Base-by-base conservation (phyloP, 768 basidiomycete species). In the Termitomyces sp. region DNA sequence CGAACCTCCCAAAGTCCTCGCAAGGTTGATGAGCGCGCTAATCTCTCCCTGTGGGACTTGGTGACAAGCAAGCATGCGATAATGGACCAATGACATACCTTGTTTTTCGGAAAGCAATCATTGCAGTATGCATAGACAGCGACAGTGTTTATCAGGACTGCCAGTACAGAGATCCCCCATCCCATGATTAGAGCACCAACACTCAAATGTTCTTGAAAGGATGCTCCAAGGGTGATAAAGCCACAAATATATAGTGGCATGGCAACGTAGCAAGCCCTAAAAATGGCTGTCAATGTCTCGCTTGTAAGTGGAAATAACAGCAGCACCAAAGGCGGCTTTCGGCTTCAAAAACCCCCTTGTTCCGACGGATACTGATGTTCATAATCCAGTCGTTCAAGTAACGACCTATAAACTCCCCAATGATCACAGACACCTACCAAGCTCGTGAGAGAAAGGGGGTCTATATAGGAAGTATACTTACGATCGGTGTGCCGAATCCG, bases 101-200 rank as follows among this genome's bases (percentile, higher is more conserved):
- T 76, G 35, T 77, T 71, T 42, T 68, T 75, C 3, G 81, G 81
- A 75, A 83, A 83, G 63, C 77, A 79, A 66, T 83, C 78, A 60
- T 80, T 81, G 59, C 75, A 76, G 60, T 82, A 82, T 11, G 81
- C 80, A 77, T 82, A 84, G 49, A 83, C 76, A 4, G 81, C 80
- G 49, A 83, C 82, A 0, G 84, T 85, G 67, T 77, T 79, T 58
- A 85, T 75, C 77, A 85, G 79, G 55, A 81, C 71, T 0, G 79
- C 74, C 8, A 81, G 70, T 55, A 80, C 74, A 2, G 81, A 77
- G 48, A 86, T 78, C 6, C 83, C 84, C 86, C 86, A 87, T 11
- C 85, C 86, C 71, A 86, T 81, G 55, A 86, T 76, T 38, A 86
- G 68, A 0, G 78, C 82, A 16, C 75, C 81, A 18, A 79, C 68